phyloP scores from a whole-genome alignment of 1,284 basidiomycete species.

The Anthracocystis panici-leucophaei region DNA sequence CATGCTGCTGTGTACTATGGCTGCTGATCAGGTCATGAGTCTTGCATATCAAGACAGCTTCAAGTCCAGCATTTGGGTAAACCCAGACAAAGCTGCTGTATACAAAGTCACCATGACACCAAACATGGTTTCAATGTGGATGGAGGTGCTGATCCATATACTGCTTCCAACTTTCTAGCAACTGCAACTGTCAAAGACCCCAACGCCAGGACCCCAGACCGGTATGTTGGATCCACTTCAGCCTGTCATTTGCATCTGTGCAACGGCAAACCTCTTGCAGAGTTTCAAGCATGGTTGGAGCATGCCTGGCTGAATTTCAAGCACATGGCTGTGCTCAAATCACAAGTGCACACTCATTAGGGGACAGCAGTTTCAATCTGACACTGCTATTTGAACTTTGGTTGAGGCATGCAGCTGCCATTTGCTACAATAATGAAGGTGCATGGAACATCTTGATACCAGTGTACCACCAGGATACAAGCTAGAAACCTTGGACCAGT shows the following conservation, averaged over 20 bases:
- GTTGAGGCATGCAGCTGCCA: constrained; percentile 9
- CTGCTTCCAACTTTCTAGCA: too few relatives aligned
- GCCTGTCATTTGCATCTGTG: too few relatives aligned
- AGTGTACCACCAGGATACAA: background rate
- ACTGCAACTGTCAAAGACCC: background rate
- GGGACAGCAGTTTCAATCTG: background rate
- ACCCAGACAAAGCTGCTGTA: background rate
- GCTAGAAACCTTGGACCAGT: background rate
- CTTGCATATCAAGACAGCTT: background rate
- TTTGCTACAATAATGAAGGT: background rate
- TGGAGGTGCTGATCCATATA: too few relatives aligned
- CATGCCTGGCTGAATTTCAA: background rate
- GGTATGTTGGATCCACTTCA: too few relatives aligned
- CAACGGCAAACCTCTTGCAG: background rate
- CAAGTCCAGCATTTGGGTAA: too few relatives aligned
- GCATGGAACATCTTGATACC: constrained; percentile 10
- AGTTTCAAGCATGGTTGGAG: background rate
- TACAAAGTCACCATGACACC: background rate
- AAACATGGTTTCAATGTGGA: too few relatives aligned
- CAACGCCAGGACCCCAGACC: background rate
- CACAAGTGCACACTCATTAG: too few relatives aligned
- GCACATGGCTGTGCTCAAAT: background rate
- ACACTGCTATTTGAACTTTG: constrained; percentile 7
- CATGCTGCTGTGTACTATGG: constrained; percentile 5
- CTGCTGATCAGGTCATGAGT: constrained; percentile 1